Evolutionary conservation across 495 filamentous ascomycete genomes (phyloP).

Genomic region (Rostrohypoxylon terebratum): DNA sequence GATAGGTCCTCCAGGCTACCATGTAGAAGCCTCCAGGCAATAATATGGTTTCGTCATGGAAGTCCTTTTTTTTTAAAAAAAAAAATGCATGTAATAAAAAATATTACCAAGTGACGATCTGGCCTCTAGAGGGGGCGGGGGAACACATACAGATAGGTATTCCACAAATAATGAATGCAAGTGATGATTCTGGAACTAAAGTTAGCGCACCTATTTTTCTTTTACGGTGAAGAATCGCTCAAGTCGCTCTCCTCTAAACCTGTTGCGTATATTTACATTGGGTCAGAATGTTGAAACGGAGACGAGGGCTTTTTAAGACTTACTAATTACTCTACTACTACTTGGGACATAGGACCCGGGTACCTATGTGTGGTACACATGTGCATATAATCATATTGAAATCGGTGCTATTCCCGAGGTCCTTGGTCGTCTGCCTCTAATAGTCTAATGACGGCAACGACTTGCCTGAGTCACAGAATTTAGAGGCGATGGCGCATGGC

Average conservation of each 20-base stretch:
- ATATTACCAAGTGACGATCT: constrained; percentile 17
- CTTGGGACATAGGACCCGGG: not conserved
- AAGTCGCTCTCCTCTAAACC: not conserved
- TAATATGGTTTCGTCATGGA: constrained; percentile 39
- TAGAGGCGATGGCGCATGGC: not conserved
- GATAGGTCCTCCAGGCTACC: constrained; percentile 15
- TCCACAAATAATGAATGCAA: not conserved
- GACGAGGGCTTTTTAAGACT: not conserved
- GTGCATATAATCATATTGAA: too few species aligned
- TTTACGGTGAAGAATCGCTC: not conserved
- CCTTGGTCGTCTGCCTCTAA: not conserved
- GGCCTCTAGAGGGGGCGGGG: constrained; percentile 13
- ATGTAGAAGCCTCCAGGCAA: constrained; percentile 31
- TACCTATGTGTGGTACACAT: not conserved
- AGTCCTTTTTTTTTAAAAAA: not conserved
- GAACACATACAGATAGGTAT: not conserved
- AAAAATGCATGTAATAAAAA: not conserved
- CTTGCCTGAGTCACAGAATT: constrained; percentile 25
- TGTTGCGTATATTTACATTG: constrained; percentile 6
- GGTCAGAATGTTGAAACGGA: not conserved
- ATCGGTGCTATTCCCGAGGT: not conserved
- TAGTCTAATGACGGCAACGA: not conserved
- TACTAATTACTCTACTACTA: not conserved
- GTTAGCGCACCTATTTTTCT: constrained; percentile 2
- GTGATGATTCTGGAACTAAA: not conserved